A percentile compares a stretch with the other conserved stretches of the same genome.
These are phyloP conservation scores for Aspergillus bertholletiae DNA, from an alignment of 495 filamentous ascomycete genomes.

Conservation along the genomic window DNA sequence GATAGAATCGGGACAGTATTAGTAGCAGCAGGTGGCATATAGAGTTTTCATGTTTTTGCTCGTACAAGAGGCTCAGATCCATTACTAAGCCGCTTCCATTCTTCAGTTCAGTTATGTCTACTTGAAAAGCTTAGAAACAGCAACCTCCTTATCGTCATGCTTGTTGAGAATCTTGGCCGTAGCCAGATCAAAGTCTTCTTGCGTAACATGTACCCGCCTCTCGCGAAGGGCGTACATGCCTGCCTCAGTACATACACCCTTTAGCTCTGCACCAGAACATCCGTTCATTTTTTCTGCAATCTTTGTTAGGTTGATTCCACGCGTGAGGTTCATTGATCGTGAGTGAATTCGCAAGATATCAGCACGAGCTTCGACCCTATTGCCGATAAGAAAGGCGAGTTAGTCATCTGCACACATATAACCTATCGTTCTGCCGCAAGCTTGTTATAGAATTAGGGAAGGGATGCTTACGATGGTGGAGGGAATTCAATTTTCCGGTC, in stretches of 20 bases:
- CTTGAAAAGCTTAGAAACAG: slow-evolving; percentile 89
- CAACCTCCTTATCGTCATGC: slow-evolving; percentile 97
- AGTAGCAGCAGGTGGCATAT: not conserved
- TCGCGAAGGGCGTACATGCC: slow-evolving; percentile 98
- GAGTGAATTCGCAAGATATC: slow-evolving; percentile 98
- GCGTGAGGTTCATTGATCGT: slow-evolving; percentile 95
- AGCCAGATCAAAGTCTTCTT: slow-evolving; percentile 98
- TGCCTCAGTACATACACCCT: slow-evolving; percentile 95
- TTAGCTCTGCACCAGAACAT: slow-evolving; percentile 93
- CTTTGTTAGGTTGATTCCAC: slow-evolving; percentile 96
- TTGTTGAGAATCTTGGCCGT: slow-evolving; percentile 99
- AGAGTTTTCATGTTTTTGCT: slow-evolving; percentile 20
- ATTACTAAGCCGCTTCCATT: not conserved
- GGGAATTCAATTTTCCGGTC: slow-evolving; percentile 99
- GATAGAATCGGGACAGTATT: not conserved
- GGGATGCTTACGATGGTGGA: slow-evolving; percentile 67
- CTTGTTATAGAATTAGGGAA: not conserved
- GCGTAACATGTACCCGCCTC: slow-evolving; percentile 93
- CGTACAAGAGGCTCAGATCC: not conserved
- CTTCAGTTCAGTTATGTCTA: slow-evolving; percentile 36
- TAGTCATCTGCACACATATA: slow-evolving; percentile 6
- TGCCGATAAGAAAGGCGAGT: slow-evolving; percentile 6
- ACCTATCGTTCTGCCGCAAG: not conserved
- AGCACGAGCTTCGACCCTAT: slow-evolving; percentile 84
- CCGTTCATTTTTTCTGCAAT: slow-evolving; percentile 99